These are phyloP conservation scores for Ephemerocybe angulata DNA, from an alignment of 768 basidiomycete genomes.

Conservation along the genomic window DNA sequence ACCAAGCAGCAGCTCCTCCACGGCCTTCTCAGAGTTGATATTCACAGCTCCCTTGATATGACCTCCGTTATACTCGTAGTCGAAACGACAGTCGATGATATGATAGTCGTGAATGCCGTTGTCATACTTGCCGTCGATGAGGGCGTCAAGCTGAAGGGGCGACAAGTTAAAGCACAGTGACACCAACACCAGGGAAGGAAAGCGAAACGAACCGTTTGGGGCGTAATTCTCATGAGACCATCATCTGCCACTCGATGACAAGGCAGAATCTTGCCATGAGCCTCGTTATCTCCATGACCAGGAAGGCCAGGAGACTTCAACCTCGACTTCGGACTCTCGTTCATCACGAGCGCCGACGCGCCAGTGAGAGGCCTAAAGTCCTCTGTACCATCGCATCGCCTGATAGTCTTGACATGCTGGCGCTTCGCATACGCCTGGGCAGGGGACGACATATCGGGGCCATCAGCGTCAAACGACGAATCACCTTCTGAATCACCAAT, in stretches of 20 bases:
- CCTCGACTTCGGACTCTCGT: slow-evolving; percentile 57
- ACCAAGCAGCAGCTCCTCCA: slow-evolving; percentile 80
- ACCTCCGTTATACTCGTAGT: slow-evolving; percentile 92
- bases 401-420: slow-evolving; percentile 72
- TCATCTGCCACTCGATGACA: slow-evolving; percentile 94
- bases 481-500: slow-evolving; percentile 37
- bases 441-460: slow-evolving; percentile 71
- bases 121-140: slow-evolving; percentile 74
- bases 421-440: slow-evolving; percentile 78
- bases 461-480: slow-evolving; percentile 52
- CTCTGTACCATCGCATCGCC: slow-evolving; percentile 78
- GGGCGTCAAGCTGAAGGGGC: slow-evolving; percentile 58
- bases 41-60: slow-evolving; percentile 92
- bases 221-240: slow-evolving; percentile 86
- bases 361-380: slow-evolving; percentile 76
- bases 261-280: slow-evolving; percentile 87
- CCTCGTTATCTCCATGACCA: slow-evolving; percentile 91
- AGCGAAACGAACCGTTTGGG: slow-evolving; percentile 61
- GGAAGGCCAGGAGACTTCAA: slow-evolving; percentile 62
- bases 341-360: slow-evolving; percentile 49
- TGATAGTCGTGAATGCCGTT: slow-evolving; percentile 63
- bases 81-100: slow-evolving; percentile 95
- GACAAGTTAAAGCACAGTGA: slow-evolving; percentile 14
- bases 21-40: slow-evolving; percentile 72
- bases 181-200: slow-evolving; percentile 6